Conservation (phyloP, 176 grass and related monocot species). For the Cocos nucifera region DNA sequence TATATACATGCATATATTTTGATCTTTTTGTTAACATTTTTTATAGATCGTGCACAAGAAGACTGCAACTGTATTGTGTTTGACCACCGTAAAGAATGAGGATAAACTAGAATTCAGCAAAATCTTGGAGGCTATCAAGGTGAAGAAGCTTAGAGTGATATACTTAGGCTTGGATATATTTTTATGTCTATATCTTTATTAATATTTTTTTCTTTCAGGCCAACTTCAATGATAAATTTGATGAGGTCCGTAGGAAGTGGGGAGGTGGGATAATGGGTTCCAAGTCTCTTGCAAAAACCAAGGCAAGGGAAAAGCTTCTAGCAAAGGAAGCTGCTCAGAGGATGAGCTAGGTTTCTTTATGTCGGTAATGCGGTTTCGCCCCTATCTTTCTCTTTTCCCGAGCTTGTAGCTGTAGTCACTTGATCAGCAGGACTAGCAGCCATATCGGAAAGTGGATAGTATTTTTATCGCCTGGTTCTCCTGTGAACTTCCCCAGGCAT, state of each 20-base stretch:
- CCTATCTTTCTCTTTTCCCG: too few species aligned
- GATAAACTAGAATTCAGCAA: constrained; percentile 81
- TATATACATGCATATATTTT: too few species aligned
- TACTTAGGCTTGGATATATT: too few species aligned
- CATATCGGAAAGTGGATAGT: too few species aligned
- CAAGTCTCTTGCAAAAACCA: constrained; percentile 64
- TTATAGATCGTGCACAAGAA: constrained; percentile 69
- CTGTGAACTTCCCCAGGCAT: too few species aligned
- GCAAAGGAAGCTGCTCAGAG: constrained; percentile 65
- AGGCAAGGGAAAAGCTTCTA: constrained; percentile 53
- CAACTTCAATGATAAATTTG: constrained; percentile 60
- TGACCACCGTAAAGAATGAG: constrained; percentile 72
- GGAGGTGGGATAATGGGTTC: constrained; percentile 58
- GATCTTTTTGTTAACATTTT: too few species aligned
- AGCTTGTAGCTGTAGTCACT: too few species aligned
- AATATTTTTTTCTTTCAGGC: constrained; percentile 16
- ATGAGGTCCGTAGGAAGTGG: constrained; percentile 64
- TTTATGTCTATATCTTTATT: too few species aligned
- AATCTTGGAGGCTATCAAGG: constrained; percentile 74
- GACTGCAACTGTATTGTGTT: constrained; percentile 49
- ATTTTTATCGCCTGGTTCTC: too few species aligned
- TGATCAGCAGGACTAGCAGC: too few species aligned
- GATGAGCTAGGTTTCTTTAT: constrained; percentile 41
- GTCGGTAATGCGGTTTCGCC: neutral
- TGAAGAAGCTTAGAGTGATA: neutral